These are phyloP conservation scores for Apiospora arundinis DNA, from an alignment of 2,329 filamentous ascomycete species.

Conservation along the genomic window DNA sequence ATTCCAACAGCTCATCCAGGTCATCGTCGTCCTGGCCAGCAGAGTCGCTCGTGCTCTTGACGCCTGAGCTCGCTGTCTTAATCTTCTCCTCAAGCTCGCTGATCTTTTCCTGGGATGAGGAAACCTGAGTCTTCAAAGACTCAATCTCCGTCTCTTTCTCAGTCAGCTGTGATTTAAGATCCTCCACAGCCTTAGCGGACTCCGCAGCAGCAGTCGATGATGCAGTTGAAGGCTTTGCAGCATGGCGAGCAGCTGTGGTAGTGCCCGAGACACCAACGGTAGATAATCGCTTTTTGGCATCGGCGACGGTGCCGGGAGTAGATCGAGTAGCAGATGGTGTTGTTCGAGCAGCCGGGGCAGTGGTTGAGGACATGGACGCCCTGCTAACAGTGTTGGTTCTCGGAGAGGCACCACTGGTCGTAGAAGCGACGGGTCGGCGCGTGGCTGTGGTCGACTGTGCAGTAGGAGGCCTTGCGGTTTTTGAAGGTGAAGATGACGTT, in stretches of 20 bases:
- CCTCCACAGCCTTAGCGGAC: constrained; percentile 62
- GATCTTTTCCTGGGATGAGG: constrained; percentile 61
- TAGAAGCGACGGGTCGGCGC: constrained; percentile 37
- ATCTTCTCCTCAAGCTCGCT: constrained; percentile 60
- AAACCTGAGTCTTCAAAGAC: constrained; percentile 62
- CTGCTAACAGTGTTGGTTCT: constrained; percentile 44
- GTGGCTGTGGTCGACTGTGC: constrained; percentile 40
- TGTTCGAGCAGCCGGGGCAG: constrained; percentile 37
- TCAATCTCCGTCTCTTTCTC: constrained; percentile 65
- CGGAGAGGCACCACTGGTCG: constrained; percentile 33
- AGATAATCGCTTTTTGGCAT: constrained; percentile 65
- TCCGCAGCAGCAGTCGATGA: constrained; percentile 47
- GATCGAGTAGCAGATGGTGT: constrained; percentile 28
- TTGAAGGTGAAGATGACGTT: constrained; percentile 37
- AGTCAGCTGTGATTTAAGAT: constrained; percentile 64
- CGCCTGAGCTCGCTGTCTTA: constrained; percentile 46
- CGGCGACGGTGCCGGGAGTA: constrained; percentile 47
- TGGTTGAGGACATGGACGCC: constrained; percentile 43
- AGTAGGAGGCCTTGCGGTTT: constrained; percentile 35
- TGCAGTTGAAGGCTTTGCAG: constrained; percentile 48
- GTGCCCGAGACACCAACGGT: constrained; percentile 49
- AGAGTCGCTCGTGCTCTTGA: constrained; percentile 47
- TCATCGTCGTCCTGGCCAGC: constrained; percentile 51
- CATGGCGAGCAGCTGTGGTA: constrained; percentile 48
- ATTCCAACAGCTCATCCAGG: constrained; percentile 33